These are phyloP conservation scores for Stereum hirsutum DNA, from an alignment of 1,284 basidiomycete species.

Conservation along the genomic window DNA sequence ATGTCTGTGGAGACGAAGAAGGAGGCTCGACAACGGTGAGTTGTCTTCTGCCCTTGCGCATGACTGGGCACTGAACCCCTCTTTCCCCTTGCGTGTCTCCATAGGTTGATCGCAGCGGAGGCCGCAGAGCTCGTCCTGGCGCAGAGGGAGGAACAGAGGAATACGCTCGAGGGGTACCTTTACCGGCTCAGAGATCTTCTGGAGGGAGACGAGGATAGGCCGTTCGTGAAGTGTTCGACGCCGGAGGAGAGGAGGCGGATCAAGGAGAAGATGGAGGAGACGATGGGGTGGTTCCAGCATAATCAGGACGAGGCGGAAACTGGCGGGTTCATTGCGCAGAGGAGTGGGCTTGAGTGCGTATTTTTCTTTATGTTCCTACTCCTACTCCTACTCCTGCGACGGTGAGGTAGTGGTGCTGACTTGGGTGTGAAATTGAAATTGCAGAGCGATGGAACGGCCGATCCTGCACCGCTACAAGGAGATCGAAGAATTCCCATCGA, in stretches of 20 bases:
- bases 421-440: conserved; percentile 1
- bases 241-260: conserved; percentile 63
- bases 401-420: not conserved
- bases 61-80: not conserved
- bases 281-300: conserved; percentile 79
- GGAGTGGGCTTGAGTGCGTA: conserved; percentile 74
- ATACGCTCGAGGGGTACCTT: conserved; percentile 86
- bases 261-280: conserved; percentile 54
- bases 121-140: conserved; percentile 70
- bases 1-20: conserved; percentile 72
- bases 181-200: conserved; percentile 87
- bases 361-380: not conserved
- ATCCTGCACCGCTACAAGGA: conserved; percentile 84
- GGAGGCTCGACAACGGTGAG: conserved; percentile 57
- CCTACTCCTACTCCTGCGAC: not conserved
- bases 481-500: conserved; percentile 66
- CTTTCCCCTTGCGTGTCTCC: not conserved
- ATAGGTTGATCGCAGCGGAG: conserved; percentile 74
- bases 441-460: conserved; percentile 71
- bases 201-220: conserved; percentile 47
- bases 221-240: conserved; percentile 77
- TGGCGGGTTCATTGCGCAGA: conserved; percentile 62
- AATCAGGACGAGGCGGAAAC: conserved; percentile 81
- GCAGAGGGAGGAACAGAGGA: conserved; percentile 84
- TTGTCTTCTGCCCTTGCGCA: conserved; percentile 7